Conservation (phyloP, 1,139 yeast genomes). For the Nakaseomyces sp. region DNA sequence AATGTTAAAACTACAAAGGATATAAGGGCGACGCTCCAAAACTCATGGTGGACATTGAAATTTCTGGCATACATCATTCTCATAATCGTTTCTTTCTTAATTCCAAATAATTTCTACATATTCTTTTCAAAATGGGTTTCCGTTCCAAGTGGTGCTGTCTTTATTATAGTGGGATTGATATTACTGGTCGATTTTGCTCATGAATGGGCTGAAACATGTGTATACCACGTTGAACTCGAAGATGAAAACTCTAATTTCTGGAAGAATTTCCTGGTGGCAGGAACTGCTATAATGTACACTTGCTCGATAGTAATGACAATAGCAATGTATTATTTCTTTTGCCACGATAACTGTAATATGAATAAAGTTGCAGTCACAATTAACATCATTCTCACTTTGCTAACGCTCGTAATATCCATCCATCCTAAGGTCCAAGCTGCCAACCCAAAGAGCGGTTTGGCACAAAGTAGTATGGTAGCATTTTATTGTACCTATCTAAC, state of each 20-base stretch:
- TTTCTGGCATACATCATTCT: constrained; percentile 52
- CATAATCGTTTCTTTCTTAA: constrained; percentile 55
- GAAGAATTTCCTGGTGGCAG: constrained; percentile 75
- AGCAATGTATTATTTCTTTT: constrained; percentile 76
- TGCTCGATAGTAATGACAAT: constrained; percentile 64
- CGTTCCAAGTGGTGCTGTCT: constrained; percentile 72
- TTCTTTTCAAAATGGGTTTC: constrained; percentile 90
- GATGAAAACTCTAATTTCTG: constrained; percentile 65
- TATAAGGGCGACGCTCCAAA: constrained; percentile 77
- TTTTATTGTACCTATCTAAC: constrained; percentile 87
- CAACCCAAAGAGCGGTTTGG: constrained; percentile 92
- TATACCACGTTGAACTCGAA: constrained; percentile 79
- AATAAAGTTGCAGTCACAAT: constrained; percentile 80
- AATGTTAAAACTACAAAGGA: constrained; percentile 73
- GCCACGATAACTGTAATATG: constrained; percentile 79
- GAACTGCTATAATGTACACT: constrained; percentile 77
- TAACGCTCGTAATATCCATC: constrained; percentile 64
- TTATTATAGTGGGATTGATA: constrained; percentile 82
- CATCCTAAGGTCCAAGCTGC: constrained; percentile 81
- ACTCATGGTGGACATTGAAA: constrained; percentile 85
- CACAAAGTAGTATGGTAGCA: constrained; percentile 94
- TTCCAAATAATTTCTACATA: constrained; percentile 82
- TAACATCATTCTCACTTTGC: constrained; percentile 55
- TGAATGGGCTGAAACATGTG: constrained; percentile 96
- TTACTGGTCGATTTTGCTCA: constrained; percentile 94